Conservation (phyloP, 768 basidiomycete species). For the Boletus vermiculosoides region DNA sequence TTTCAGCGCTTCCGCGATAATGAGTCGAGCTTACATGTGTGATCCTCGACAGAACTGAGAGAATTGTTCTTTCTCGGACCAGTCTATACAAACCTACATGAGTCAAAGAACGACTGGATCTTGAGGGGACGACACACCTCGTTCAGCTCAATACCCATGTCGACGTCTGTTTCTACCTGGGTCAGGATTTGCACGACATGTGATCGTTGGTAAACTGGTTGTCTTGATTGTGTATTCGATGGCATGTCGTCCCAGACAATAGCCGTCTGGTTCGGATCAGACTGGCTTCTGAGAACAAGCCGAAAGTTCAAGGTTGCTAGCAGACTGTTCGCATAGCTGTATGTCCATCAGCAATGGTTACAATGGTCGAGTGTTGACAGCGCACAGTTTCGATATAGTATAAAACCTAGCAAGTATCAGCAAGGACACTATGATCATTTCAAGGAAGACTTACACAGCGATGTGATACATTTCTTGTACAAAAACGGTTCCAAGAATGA, state of each 20-base stretch:
- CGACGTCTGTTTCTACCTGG: not conserved
- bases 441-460: slow-evolving; percentile 16
- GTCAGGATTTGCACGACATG: not conserved
- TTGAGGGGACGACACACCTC: not conserved
- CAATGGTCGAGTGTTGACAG: too few relatives aligned
- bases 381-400: slow-evolving; percentile 16
- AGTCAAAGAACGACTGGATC: not conserved
- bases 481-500: slow-evolving; percentile 5
- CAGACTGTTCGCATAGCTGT: slow-evolving; percentile 11
- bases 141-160: not conserved
- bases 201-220: too few relatives aligned
- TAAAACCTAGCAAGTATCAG: slow-evolving; percentile 6
- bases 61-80: too few relatives aligned
- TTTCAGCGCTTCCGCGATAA: too few relatives aligned
- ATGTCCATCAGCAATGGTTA: not conserved
- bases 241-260: slow-evolving; percentile 1
- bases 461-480: not conserved
- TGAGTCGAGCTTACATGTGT: too few relatives aligned
- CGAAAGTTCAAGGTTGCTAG: slow-evolving; percentile 20
- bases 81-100: not conserved
- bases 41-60: too few relatives aligned
- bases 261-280: not conserved
- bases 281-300: slow-evolving; percentile 2
- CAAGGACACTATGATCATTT: not conserved
- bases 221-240: not conserved